A percentile compares a stretch with the other conserved stretches of the same genome.
phyloP scores from a whole-genome alignment of 2,329 filamentous ascomycete genomes.

The Trichoderma sp. region DNA sequence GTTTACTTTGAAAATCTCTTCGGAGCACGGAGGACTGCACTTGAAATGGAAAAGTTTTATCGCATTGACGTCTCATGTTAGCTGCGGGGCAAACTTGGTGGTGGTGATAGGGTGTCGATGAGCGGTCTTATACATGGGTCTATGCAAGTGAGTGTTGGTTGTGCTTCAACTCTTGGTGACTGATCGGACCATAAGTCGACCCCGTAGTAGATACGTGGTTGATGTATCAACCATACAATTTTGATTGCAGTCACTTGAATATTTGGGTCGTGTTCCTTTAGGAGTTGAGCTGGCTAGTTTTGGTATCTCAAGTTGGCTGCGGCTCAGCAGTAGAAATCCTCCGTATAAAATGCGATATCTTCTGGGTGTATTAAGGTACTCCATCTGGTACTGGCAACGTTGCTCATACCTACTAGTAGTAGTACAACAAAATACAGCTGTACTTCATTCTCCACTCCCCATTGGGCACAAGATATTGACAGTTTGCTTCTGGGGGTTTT shows the following conservation, averaged over 20 bases:
- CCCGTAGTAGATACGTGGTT: background rate
- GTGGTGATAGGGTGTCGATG: background rate
- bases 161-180: background rate
- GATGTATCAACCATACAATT: background rate
- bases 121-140: background rate
- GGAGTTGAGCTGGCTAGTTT: background rate
- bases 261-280: background rate
- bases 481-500: background rate
- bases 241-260: background rate
- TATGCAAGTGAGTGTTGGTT: background rate
- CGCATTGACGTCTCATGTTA: background rate
- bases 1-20: background rate
- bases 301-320: background rate
- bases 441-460: background rate
- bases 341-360: background rate
- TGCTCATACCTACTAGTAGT: background rate
- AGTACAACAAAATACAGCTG: background rate
- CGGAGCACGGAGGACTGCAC: background rate
- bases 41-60: background rate
- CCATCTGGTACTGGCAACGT: background rate
- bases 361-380: background rate
- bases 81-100: background rate
- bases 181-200: background rate
- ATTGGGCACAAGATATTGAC: background rate
- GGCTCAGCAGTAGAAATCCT: background rate